Evolutionary conservation across 129 eudicot genomes (phyloP), one percentile per base, ranked within the genome.

Genomic region (Arctium minus): DNA sequence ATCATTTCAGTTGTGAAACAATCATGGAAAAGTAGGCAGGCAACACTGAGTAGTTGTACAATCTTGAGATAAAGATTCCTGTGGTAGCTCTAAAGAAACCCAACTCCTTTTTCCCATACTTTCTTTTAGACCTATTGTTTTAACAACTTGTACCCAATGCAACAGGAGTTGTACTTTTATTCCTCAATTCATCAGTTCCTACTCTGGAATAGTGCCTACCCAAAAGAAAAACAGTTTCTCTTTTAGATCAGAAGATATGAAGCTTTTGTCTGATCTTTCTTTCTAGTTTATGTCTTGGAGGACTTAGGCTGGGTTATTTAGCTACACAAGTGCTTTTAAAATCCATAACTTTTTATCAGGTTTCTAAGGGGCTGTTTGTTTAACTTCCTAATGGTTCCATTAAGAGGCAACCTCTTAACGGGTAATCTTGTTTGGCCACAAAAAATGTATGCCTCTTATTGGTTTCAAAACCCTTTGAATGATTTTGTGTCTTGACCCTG

Each of bases 21-120:
- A 84, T 84, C 87, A 84, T 84, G 87, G 84, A 84, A 84, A 84
- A 84, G 87, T 67, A 79, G 84, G 87, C 87, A 84, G 83, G 84
- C 87, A 84, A 84, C 87, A 84, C 80, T 84, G 76, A 84, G 84
- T 79, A 84, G 70, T 84, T 79, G 87, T 84, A 84, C 87, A 84
- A 84, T 84, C 87, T 79, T 84, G 80, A 84, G 74, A 73, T 73
- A 84, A 84, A 84, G 87, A 84, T 84, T 84, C 87, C 68, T 84
- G 76, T 84, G 83, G 79, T 81, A 35, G 79, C 85, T 81, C 60
- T 80, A 80, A 81, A 81, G 72, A 80, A 80, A 80, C 71, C 62
- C 73, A 38, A 73, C 64, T 56, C 78, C 72, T 56, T 81, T 67
- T 73, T 48, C 73, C 79, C 79, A 15, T 81, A 81, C 87, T 79